Conservation (phyloP, 202 grass and related monocot genomes). For the Setaria viridis region DNA sequence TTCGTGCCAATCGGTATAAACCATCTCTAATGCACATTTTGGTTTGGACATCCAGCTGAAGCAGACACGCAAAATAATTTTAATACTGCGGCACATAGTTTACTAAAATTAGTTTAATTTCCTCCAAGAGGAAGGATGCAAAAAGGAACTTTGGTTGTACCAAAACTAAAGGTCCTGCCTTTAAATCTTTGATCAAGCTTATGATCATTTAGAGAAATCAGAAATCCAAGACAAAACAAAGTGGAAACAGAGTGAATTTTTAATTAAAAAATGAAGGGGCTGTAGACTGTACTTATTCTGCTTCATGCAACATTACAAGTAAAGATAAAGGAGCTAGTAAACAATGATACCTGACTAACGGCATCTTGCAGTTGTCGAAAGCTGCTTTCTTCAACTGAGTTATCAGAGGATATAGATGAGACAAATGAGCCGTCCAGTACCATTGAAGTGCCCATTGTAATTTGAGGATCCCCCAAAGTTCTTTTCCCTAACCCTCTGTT, state of each 20-base stretch:
- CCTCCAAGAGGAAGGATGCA: constrained; percentile 21
- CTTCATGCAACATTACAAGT: constrained; percentile 23
- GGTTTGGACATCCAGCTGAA: constrained; percentile 85
- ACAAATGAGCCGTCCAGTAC: constrained; percentile 61
- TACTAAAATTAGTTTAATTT: constrained; percentile 35
- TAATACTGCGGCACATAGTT: constrained; percentile 33
- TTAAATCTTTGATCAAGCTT: not conserved
- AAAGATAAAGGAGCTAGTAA: constrained; percentile 9
- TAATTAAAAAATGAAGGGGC: not conserved
- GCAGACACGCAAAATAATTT: constrained; percentile 39
- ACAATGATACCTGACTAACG: constrained; percentile 75
- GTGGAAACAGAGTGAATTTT: constrained; percentile 3
- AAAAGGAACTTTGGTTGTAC: constrained; percentile 27
- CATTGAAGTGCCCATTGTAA: constrained; percentile 53
- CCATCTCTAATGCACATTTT: constrained; percentile 94
- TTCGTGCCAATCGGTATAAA: constrained; percentile 90
- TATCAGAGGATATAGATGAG: constrained; percentile 63
- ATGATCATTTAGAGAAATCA: constrained; percentile 22
- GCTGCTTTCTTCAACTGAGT: constrained; percentile 70
- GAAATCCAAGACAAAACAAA: constrained; percentile 20
- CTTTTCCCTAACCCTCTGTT: constrained; percentile 50
- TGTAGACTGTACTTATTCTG: not conserved
- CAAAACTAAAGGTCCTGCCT: constrained; percentile 10
- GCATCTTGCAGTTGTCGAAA: constrained; percentile 82
- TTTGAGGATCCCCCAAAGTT: constrained; percentile 35